A percentile compares a stretch with the other conserved stretches of the same genome.
Evolutionary conservation across 768 basidiomycete genomes (phyloP).

Genomic region (Suillus subaureus): DNA sequence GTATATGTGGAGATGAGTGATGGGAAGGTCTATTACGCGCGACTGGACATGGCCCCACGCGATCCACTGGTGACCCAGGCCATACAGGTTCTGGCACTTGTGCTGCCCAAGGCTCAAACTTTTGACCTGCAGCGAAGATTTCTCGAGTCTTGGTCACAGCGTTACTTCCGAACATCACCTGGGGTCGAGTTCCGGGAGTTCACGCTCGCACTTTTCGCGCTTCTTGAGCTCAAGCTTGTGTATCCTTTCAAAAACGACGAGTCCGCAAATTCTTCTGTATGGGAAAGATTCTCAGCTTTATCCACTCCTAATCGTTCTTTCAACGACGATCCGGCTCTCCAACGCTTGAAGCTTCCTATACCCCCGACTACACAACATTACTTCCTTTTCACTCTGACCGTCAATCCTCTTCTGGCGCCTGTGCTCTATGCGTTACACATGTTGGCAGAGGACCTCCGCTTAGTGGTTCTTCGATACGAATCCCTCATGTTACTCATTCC

Average conservation of each 20-base stretch:
- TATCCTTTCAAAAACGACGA: conserved; percentile 18
- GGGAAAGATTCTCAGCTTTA: conserved; percentile 47
- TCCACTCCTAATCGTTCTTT: conserved; percentile 51
- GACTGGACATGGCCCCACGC: conserved; percentile 57
- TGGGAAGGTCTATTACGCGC: conserved; percentile 46
- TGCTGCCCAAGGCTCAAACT: conserved; percentile 56
- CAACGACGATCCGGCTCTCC: conserved; percentile 60
- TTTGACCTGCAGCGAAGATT: conserved; percentile 60
- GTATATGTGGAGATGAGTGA: conserved; percentile 57
- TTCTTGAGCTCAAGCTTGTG: conserved; percentile 45
- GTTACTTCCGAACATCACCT: conserved; percentile 43
- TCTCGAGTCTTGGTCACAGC: conserved; percentile 57
- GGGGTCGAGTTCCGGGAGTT: conserved; percentile 63
- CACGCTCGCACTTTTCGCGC: conserved; percentile 48
- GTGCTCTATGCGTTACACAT: conserved; percentile 78
- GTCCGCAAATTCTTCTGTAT: conserved; percentile 34
- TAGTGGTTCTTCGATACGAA: conserved; percentile 56
- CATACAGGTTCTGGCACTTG: conserved; percentile 63
- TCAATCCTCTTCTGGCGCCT: conserved; percentile 53
- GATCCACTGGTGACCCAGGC: conserved; percentile 59
- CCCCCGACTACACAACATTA: conserved; percentile 29
- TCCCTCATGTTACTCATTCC: conserved; percentile 60
- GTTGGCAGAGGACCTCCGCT: conserved; percentile 69
- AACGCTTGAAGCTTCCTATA: conserved; percentile 42
- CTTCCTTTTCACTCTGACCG: conserved; percentile 28